Evolutionary conservation across 345 rosid species (phyloP), one percentile per base, ranked within the genome.

Genomic region (Eucalyptus virginea): DNA sequence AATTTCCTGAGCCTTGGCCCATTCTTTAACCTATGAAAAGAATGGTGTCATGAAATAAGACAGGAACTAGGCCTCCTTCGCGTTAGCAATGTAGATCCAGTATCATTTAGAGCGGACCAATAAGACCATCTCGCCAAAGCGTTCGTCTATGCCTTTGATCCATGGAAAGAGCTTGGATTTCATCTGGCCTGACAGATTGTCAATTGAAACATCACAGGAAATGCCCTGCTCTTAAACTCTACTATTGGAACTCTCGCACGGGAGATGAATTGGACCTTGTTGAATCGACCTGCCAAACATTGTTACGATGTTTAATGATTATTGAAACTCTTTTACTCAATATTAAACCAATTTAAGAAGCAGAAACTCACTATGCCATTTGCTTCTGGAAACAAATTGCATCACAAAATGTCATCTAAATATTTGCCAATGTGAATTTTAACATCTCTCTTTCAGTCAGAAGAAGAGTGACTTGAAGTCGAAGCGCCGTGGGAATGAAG

Each of bases 1-100:
- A 89, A 96, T 94, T 56, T 93, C 88, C 86, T 96, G 94, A 88
- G 97, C 93, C 92, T 96, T 96, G 88, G 99, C 98, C 99, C 99
- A 97, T 93, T 96, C 98, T 92, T 96, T 97, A 89, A 97, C 98
- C 99, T 97, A 92, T 87, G 90, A 50, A 89, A 83, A 51, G 50
- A 90, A 87, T 11, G 37, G 42, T 9, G 37, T 44, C 32, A 42
- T 12, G 48, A 32, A 32, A 65, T n/a, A 86, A 67, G 26, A 34
- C 50, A 34, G 34, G 49, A 60, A 40, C 23, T 34, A 67, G 26
- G 32, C 32, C 34, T 49, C 28, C 40, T 56, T 69, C 12, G 24
- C 12, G 42, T 34, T 9, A 69, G 81, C 24, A 48, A 77, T 52
- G 44, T 17, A 50, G 18, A 86, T 89, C 32, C 87, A 89, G 89